A percentile compares a stretch with the other conserved stretches of the same genome.
These are phyloP conservation scores for Canavalia gladiata DNA, from an alignment of 306 rosid species.

Conservation along the genomic window DNA sequence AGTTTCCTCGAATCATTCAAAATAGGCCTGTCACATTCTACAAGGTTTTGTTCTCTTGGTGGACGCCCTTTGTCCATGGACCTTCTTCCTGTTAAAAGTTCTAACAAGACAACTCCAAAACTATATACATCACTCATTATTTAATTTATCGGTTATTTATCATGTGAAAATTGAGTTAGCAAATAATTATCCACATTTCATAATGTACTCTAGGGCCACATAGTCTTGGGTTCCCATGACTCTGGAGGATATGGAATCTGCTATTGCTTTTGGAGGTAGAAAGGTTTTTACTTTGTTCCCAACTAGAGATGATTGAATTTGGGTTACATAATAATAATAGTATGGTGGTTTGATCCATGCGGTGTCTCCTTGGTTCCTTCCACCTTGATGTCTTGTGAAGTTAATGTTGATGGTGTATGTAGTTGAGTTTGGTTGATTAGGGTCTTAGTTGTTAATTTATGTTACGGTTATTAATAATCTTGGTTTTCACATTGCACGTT, in stretches of 20 bases:
- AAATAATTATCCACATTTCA: constrained; percentile 71
- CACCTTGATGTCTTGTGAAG: constrained; percentile 51
- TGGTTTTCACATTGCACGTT: constrained; percentile 1
- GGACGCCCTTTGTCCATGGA: constrained; percentile 83
- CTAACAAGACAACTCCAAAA: constrained; percentile 87
- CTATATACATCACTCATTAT: constrained; percentile 90
- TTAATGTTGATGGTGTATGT: neutral
- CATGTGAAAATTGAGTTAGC: neutral
- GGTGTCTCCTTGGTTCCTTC: constrained; percentile 26
- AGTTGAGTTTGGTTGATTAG: constrained; percentile 30
- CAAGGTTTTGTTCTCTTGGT: constrained; percentile 76
- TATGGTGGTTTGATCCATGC: neutral
- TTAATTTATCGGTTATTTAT: no score
- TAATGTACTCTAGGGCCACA: constrained; percentile 92
- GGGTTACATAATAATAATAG: constrained; percentile 34
- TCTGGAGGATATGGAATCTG: constrained; percentile 88
- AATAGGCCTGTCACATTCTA: constrained; percentile 85
- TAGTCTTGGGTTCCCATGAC: constrained; percentile 98
- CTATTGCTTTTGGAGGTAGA: constrained; percentile 82
- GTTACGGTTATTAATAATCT: constrained; percentile 47
- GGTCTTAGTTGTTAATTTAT: constrained; percentile 54
- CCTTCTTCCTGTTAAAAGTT: constrained; percentile 79
- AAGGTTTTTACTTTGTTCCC: constrained; percentile 93
- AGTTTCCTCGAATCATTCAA: constrained; percentile 69
- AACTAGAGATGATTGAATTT: constrained; percentile 84